Evolutionary conservation across 441 rosid genomes (phyloP).

Genomic region (Metrosideros polymorpha): DNA sequence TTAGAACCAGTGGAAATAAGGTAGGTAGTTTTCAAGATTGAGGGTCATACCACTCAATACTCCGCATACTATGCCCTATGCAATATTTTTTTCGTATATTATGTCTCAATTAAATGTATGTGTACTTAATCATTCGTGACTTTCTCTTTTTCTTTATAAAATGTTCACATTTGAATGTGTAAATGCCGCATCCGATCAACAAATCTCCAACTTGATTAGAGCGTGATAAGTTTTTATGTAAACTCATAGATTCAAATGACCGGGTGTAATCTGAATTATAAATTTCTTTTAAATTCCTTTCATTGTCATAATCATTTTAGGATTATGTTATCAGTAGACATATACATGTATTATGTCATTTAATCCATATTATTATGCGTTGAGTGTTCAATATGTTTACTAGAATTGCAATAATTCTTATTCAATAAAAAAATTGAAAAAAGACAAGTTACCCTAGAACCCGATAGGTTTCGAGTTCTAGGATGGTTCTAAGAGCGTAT

Average conservation of each 20-base stretch:
- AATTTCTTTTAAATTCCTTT: not conserved
- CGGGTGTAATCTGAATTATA: not conserved
- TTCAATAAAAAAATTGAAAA: not conserved
- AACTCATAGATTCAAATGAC: not conserved
- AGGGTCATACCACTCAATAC: not conserved
- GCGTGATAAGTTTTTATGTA: not conserved
- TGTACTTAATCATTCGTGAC: not conserved
- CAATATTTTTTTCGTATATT: accelerated
- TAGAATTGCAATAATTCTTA: not conserved
- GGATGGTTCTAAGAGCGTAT: not conserved
- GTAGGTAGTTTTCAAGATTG: too few relatives aligned
- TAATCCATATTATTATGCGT: not conserved
- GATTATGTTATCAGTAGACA: not conserved
- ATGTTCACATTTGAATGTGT: not conserved
- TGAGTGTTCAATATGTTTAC: not conserved
- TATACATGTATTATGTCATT: not conserved
- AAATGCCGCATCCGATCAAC: not conserved
- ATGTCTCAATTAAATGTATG: not conserved
- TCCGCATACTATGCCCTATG: accelerated
- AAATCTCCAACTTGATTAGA: not conserved
- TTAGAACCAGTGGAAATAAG: too few relatives aligned
- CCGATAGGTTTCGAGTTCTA: not conserved
- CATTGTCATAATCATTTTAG: not conserved
- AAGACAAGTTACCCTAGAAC: too few relatives aligned
- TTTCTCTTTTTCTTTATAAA: not conserved